Evolutionary conservation across 1,139 yeast species (phyloP).

Genomic region (Nakaseomyces nivariensis): DNA sequence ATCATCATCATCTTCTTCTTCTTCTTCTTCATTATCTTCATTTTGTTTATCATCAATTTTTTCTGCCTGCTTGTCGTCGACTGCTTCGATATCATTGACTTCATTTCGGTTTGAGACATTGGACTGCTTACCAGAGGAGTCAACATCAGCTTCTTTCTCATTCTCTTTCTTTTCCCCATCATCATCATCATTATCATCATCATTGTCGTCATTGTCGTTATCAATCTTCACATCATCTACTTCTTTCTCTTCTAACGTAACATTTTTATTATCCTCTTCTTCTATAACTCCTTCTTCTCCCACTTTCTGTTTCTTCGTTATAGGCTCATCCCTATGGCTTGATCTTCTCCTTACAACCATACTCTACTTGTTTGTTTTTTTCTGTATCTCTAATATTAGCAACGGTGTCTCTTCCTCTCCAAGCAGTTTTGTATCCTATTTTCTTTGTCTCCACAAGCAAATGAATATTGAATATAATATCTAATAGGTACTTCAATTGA

Average conservation of each 20-base stretch:
- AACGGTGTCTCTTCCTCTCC: neutral
- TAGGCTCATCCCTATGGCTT: neutral
- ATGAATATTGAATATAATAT: too few relatives aligned
- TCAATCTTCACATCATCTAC: slow-evolving; percentile 2
- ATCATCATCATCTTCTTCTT: slow-evolving; percentile 31
- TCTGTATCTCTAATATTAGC: neutral
- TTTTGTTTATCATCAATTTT: slow-evolving; percentile 18
- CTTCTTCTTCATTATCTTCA: slow-evolving; percentile 16
- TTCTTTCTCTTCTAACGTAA: neutral
- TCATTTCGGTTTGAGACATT: neutral
- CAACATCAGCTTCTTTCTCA: slow-evolving; percentile 2
- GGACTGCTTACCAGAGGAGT: slow-evolving; percentile 1
- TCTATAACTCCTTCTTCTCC: slow-evolving; percentile 6
- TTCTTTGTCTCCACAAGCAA: too few relatives aligned
- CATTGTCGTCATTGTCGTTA: too few relatives aligned
- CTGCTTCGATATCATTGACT: neutral
- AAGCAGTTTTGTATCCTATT: too few relatives aligned
- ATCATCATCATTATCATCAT: too few relatives aligned
- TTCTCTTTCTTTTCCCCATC: too few relatives aligned
- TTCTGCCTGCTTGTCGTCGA: neutral
- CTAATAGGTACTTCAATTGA: too few relatives aligned
- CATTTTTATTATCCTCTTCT: neutral
- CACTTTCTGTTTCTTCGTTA: slow-evolving; percentile 13
- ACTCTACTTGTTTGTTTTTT: slow-evolving; percentile 6
- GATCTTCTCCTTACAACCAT: slow-evolving; percentile 1